Conservation (phyloP, 345 rosid genomes). For the Lumnitzera racemosa region DNA sequence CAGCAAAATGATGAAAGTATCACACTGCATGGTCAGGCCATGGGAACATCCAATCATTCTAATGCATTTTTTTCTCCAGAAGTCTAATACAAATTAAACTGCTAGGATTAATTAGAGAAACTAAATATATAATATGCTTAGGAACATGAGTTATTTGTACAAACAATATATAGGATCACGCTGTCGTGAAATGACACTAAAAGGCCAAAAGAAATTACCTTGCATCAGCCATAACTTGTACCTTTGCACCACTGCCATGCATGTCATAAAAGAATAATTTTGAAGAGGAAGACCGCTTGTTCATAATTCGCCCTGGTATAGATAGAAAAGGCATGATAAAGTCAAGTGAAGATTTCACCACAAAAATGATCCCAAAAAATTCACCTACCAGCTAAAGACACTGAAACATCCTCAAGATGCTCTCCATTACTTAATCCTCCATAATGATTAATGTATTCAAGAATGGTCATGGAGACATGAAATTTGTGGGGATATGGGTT, state of each 20-base stretch:
- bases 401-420: constrained; percentile 53
- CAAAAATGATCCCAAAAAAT: background rate
- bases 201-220: constrained; percentile 33
- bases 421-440: constrained; percentile 57
- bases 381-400: constrained; percentile 62
- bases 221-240: constrained; percentile 95
- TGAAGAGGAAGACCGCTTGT: constrained; percentile 76
- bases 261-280: constrained; percentile 90
- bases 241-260: constrained; percentile 63
- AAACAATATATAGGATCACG: too few relatives aligned
- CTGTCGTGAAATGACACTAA: too few relatives aligned
- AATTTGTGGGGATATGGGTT: constrained; percentile 94
- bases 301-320: constrained; percentile 79
- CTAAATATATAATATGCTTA: too few relatives aligned
- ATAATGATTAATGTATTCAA: constrained; percentile 52
- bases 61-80: too few relatives aligned
- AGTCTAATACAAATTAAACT: too few relatives aligned
- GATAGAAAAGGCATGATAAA: constrained; percentile 4
- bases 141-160: too few relatives aligned
- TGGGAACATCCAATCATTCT: too few relatives aligned
- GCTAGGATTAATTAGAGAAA: too few relatives aligned
- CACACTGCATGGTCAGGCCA: too few relatives aligned
- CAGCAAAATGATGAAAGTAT: too few relatives aligned
- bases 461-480: constrained; percentile 41
- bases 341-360: background rate